A percentile compares a stretch with the other conserved stretches of the same genome.
phyloP scores from a whole-genome alignment of 805 yeast genomes.

The Ogataea angusta region DNA sequence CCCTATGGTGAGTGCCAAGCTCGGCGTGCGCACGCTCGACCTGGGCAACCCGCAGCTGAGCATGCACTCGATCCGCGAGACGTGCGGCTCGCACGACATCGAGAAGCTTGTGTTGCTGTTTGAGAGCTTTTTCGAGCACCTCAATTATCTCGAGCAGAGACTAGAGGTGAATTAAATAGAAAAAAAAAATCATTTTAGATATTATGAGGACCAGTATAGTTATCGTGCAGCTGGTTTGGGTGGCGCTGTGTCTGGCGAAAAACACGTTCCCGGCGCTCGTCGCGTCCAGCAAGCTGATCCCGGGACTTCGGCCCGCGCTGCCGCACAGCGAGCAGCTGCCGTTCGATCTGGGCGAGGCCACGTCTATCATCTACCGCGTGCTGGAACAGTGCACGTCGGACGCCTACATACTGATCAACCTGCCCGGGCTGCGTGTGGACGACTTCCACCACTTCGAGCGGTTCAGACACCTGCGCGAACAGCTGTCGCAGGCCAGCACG shows the following conservation, averaged over 20 bases:
- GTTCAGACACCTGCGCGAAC: slow-evolving; percentile 50
- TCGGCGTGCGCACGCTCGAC: slow-evolving; percentile 85
- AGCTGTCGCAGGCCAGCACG: slow-evolving; percentile 56
- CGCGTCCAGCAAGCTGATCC: slow-evolving; percentile 26
- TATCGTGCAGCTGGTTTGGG: not conserved
- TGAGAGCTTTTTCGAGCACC: slow-evolving; percentile 55
- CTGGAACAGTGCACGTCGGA: slow-evolving; percentile 47
- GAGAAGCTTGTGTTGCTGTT: slow-evolving; percentile 60
- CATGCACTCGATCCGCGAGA: slow-evolving; percentile 93
- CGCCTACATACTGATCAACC: slow-evolving; percentile 53
- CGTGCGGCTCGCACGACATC: slow-evolving; percentile 78
- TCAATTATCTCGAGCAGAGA: slow-evolving; percentile 37
- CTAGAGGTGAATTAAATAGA: slow-evolving; percentile 36
- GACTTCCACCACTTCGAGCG: slow-evolving; percentile 42
- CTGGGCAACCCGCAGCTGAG: slow-evolving; percentile 88
- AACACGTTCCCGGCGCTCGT: slow-evolving; percentile 28
- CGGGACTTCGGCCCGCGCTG: slow-evolving; percentile 28
- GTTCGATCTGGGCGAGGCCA: slow-evolving; percentile 26
- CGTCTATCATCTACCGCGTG: slow-evolving; percentile 17
- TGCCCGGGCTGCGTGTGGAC: slow-evolving; percentile 48
- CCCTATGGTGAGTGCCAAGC: slow-evolving; percentile 82
- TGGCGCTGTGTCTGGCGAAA: slow-evolving; percentile 2
- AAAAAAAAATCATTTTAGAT: slow-evolving; percentile 1
- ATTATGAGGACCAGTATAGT: not conserved
- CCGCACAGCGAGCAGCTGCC: slow-evolving; percentile 32